Evolutionary conservation across 75 land plant species (phyloP), one percentile per base, ranked within the genome.

Genomic region (Adiantum capillusveneris): DNA sequence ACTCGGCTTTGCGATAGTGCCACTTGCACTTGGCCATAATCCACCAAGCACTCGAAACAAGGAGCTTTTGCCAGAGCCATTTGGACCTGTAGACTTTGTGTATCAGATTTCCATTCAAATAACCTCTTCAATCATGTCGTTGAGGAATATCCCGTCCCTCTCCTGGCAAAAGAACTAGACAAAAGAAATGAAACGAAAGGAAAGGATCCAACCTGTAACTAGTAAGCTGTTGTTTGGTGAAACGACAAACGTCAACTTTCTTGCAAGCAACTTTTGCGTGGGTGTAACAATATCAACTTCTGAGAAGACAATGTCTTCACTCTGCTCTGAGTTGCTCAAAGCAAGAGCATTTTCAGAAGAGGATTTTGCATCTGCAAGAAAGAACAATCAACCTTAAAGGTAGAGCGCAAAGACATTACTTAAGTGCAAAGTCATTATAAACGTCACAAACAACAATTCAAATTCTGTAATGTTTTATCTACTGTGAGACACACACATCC

Each of bases 151-250:
- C 13, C 7, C 12, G 13, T 13, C 13, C 12, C 42, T 39, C 42
- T 39, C 36, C 26, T 31, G n/a, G n/a, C 45, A 54, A 27, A 39
- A 57, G 54, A 39, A 59, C n/a, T 27, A 1, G 14, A n/a, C 2
- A 1, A 52, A 9, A 44, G 13, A 58, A 11, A 19, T 14, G 2
- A 29, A 30, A 22, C 31, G 12, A 11, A 58, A n/a, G n/a, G n/a
- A n/a, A n/a, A n/a, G n/a, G n/a, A n/a, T n/a, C n/a, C n/a, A n/a
- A 95, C 99, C 99, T 60, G 99, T 95, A 21, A 95, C 80, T 51
- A 95, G 84, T 53, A 95, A 64, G 60, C 96, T 95, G 71, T 74
- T 76, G 53, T 79, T 83, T 28, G 71, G 83, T 46, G 58, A 44
- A 18, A 95, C 69, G 20, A 71, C 70, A 68, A 74, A 90, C 30